These are phyloP conservation scores for Rosa persica DNA, from an alignment of 306 rosid genomes.

Conservation along the genomic window DNA sequence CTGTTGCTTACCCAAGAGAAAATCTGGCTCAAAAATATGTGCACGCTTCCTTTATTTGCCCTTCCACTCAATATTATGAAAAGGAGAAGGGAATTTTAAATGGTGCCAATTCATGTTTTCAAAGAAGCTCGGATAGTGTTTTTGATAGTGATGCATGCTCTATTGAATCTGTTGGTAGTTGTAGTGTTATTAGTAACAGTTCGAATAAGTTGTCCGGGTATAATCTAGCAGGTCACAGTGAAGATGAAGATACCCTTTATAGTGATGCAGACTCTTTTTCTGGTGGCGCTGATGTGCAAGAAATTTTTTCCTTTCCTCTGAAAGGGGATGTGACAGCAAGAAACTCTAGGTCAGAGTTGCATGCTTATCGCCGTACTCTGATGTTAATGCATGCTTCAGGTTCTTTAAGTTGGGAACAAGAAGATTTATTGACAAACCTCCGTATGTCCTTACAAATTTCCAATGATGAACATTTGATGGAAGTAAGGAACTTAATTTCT, in stretches of 20 bases:
- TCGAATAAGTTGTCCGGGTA: slow-evolving; percentile 35
- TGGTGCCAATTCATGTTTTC: slow-evolving; percentile 36
- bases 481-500: slow-evolving; percentile 45
- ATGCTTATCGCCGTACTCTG: slow-evolving; percentile 60
- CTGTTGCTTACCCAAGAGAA: slow-evolving; percentile 58
- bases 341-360: slow-evolving; percentile 73
- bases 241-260: slow-evolving; percentile 43
- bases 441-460: slow-evolving; percentile 82
- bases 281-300: slow-evolving; percentile 39
- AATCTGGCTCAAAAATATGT: not conserved
- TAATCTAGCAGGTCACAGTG: slow-evolving; percentile 47
- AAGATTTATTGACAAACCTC: slow-evolving; percentile 75
- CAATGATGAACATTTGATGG: slow-evolving; percentile 80
- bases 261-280: slow-evolving; percentile 69
- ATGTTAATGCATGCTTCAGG: slow-evolving; percentile 75
- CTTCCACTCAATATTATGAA: not conserved
- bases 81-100: slow-evolving; percentile 34
- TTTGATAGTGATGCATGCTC: slow-evolving; percentile 63
- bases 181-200: slow-evolving; percentile 53
- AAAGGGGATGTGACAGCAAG: slow-evolving; percentile 41
- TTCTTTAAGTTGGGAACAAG: slow-evolving; percentile 88
- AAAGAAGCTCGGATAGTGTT: slow-evolving; percentile 46
- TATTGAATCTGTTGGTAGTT: slow-evolving; percentile 59
- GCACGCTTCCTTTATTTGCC: not conserved
- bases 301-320: slow-evolving; percentile 29